These are phyloP conservation scores for Tolypocladium tundrense DNA, from an alignment of 2,329 filamentous ascomycete species.

Conservation along the genomic window DNA sequence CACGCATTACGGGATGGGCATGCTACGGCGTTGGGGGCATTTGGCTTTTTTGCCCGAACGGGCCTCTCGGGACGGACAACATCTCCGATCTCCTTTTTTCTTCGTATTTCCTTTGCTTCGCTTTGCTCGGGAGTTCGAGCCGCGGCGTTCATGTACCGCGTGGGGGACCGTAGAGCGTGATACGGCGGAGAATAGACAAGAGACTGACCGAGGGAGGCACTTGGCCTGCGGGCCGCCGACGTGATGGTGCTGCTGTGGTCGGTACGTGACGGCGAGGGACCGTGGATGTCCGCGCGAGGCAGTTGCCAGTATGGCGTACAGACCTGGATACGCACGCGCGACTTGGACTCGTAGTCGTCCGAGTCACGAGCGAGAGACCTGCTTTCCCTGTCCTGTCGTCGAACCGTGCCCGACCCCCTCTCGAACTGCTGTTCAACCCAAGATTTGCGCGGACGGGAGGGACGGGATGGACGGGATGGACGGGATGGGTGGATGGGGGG, in stretches of 20 bases:
- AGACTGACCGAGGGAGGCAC: background rate
- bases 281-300: background rate
- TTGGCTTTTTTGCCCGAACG: background rate
- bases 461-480: background rate
- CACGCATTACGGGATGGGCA: background rate
- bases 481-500: background rate
- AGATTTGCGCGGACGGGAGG: background rate
- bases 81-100: background rate
- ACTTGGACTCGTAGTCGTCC: too few species aligned
- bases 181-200: background rate
- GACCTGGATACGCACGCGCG: background rate
- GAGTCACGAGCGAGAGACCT: background rate
- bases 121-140: background rate
- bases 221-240: background rate
- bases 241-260: background rate
- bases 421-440: background rate
- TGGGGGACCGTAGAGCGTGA: background rate
- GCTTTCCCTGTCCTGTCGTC: background rate
- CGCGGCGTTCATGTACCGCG: background rate
- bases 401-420: background rate
- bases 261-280: background rate
- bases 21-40: conserved; percentile 2
- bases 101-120: background rate
- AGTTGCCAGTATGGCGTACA: too few species aligned
- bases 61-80: background rate